Percentiles rank a stretch among this genome's conserved stretches.
Evolutionary conservation across 2,329 filamentous ascomycete species (phyloP).

Genomic region (Aspergillus pseudotamarii): DNA sequence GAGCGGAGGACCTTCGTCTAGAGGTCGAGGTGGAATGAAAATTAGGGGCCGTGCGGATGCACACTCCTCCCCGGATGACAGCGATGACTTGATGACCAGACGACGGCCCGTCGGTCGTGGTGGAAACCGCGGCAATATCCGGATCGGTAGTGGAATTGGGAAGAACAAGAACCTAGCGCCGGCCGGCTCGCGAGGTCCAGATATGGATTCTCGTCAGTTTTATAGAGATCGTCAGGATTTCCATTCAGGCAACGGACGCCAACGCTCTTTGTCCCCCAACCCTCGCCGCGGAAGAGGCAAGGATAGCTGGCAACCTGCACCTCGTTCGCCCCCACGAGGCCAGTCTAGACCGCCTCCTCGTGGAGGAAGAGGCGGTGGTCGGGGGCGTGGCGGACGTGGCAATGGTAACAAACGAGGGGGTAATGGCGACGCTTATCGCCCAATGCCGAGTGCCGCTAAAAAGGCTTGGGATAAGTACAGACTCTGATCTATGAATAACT

Average conservation of each 20-base stretch:
- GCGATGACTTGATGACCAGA: conserved; percentile 38
- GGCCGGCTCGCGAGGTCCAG: conserved; percentile 18
- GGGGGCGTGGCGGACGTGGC: conserved; percentile 26
- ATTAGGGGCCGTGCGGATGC: conserved; percentile 41
- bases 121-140: conserved; percentile 37
- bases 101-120: conserved; percentile 30
- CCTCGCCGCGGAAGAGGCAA: conserved; percentile 24
- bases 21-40: conserved; percentile 32
- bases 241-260: conserved; percentile 25
- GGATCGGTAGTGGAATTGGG: conserved; percentile 36
- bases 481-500: conserved; percentile 22
- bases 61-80: conserved; percentile 33
- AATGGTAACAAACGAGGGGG: conserved; percentile 24
- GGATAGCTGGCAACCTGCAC: conserved; percentile 24
- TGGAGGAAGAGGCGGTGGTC: conserved; percentile 15
- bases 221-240: conserved; percentile 35
- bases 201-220: conserved; percentile 17
- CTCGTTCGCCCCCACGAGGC: conserved; percentile 25
- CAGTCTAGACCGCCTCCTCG: conserved; percentile 18
- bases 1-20: conserved; percentile 18
- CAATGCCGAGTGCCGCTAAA: conserved; percentile 35
- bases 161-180: conserved; percentile 28
- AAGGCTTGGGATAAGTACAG: conserved; percentile 37
- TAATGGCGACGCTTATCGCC: conserved; percentile 33
- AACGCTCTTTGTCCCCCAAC: conserved; percentile 38